Percentiles rank a stretch among this genome's conserved stretches.
These are phyloP conservation scores for Rhizopus arrhizus DNA, from an alignment of 371 early-diverging fungal species.

Conservation along the genomic window DNA sequence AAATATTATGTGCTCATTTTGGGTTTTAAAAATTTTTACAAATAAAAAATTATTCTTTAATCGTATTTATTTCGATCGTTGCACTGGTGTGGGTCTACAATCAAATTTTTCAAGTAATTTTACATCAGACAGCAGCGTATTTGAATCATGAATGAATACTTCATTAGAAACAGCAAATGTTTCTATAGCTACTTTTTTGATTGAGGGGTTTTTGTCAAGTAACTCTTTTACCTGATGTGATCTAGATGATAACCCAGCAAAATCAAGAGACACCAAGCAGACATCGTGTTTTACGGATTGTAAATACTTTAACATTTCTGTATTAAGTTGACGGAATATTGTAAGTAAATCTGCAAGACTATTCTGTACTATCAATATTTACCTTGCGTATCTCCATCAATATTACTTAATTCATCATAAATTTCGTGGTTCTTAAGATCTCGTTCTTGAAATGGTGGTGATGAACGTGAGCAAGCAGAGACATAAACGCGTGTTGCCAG, in stretches of 20 bases:
- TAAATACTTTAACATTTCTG: slow-evolving; percentile 16
- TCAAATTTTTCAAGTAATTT: slow-evolving; percentile 4
- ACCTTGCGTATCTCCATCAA: slow-evolving; percentile 18
- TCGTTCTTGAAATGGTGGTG: slow-evolving; percentile 21
- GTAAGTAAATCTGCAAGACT: slow-evolving; percentile 20
- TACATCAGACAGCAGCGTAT: slow-evolving; percentile 4
- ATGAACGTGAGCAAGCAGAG: slow-evolving; percentile 8
- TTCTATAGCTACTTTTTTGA: slow-evolving; percentile 11
- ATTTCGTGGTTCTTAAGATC: slow-evolving; percentile 7
- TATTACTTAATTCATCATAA: slow-evolving; percentile 10
- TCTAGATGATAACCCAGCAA: slow-evolving; percentile 13
- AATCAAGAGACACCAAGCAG: slow-evolving; percentile 11
- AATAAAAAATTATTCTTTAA: too few species aligned
- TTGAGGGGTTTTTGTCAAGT: slow-evolving; percentile 13
- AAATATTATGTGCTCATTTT: too few species aligned
- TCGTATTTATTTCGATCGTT: too few species aligned
- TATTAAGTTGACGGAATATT: slow-evolving; percentile 15
- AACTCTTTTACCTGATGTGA: slow-evolving; percentile 8
- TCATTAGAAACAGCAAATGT: slow-evolving; percentile 15
- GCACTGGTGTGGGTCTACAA: too few species aligned
- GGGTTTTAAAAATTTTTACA: too few species aligned
- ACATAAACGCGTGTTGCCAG: slow-evolving; percentile 16
- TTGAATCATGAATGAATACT: slow-evolving; percentile 14
- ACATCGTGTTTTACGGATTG: neutral
- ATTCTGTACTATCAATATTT: slow-evolving; percentile 11